phyloP scores from a whole-genome alignment of 2,329 filamentous ascomycete genomes.

The Arthrobotrys sinensis region DNA sequence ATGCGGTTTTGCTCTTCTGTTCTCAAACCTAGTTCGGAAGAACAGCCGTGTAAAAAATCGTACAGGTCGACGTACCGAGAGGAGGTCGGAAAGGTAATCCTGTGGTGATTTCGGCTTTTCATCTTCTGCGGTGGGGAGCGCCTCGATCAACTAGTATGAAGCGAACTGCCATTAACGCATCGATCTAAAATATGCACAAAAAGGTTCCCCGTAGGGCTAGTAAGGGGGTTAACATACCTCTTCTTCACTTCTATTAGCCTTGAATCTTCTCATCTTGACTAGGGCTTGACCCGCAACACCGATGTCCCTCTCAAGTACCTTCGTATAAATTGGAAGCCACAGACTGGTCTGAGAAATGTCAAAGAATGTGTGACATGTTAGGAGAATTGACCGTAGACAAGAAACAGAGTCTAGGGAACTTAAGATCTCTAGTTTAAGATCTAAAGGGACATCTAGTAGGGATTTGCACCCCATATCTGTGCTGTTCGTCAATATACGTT shows the following conservation, averaged over 20 bases:
- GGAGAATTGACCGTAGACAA: slow-evolving; percentile 15
- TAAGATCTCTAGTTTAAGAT: slow-evolving; percentile 46
- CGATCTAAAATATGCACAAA: not conserved
- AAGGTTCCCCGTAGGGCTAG: not conserved
- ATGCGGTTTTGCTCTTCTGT: not conserved
- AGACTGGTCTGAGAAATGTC: slow-evolving; percentile 36
- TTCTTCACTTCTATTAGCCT: slow-evolving; percentile 22
- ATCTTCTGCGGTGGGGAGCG: slow-evolving; percentile 24
- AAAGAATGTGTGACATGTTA: slow-evolving; percentile 41
- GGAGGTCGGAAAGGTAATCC: slow-evolving; percentile 18
- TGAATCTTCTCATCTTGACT: slow-evolving; percentile 45
- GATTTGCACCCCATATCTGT: not conserved
- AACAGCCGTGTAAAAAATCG: slow-evolving; percentile 33
- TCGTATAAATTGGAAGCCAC: slow-evolving; percentile 35
- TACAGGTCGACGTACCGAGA: slow-evolving; percentile 24
- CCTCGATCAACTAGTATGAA: slow-evolving; percentile 16
- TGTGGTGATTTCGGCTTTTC: slow-evolving; percentile 15
- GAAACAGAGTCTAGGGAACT: slow-evolving; percentile 13
- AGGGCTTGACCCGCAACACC: slow-evolving; percentile 16
- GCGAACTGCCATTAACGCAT: not conserved
- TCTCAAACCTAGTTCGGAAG: slow-evolving; percentile 33
- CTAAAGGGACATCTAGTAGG: slow-evolving; percentile 25
- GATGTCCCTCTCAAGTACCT: slow-evolving; percentile 29
- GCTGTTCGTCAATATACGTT: too few species aligned
- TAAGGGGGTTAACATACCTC: slow-evolving; percentile 24